Evolutionary conservation across 805 yeast species (phyloP).

Genomic region (Candida endomychidarum): DNA sequence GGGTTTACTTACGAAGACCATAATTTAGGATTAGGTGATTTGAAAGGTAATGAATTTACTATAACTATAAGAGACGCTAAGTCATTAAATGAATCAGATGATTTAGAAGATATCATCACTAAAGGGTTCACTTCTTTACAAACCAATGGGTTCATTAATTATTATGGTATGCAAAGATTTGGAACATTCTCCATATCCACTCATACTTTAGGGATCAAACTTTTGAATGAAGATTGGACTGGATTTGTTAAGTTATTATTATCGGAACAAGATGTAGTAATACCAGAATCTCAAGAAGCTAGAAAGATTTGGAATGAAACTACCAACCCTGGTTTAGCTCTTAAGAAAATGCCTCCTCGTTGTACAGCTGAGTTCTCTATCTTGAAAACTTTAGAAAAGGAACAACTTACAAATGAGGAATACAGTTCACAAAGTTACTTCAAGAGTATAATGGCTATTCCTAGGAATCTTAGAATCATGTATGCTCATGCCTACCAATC

Average conservation of each 20-base stretch:
- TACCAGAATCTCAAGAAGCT: constrained; percentile 81
- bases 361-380: constrained; percentile 84
- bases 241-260: constrained; percentile 75
- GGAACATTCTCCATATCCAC: constrained; percentile 95
- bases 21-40: constrained; percentile 74
- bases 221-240: constrained; percentile 75
- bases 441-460: constrained; percentile 82
- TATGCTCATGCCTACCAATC: constrained; percentile 98
- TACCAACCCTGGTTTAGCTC: constrained; percentile 60
- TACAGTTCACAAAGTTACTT: constrained; percentile 60
- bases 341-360: constrained; percentile 78
- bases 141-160: constrained; percentile 81
- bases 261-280: constrained; percentile 80
- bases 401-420: constrained; percentile 44
- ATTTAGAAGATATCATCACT: constrained; percentile 45
- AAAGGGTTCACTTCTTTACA: constrained; percentile 57
- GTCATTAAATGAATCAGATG: constrained; percentile 28
- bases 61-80: constrained; percentile 79
- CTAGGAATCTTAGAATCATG: constrained; percentile 89
- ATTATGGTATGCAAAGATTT: constrained; percentile 97
- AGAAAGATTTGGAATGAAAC: constrained; percentile 80
- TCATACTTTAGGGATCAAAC: constrained; percentile 74
- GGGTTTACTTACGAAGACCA: constrained; percentile 66
- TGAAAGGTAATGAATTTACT: constrained; percentile 84
- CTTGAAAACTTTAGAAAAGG: constrained; percentile 57